Base-by-base conservation (phyloP, 2,329 filamentous ascomycete genomes). In the Venturia effusa region DNA sequence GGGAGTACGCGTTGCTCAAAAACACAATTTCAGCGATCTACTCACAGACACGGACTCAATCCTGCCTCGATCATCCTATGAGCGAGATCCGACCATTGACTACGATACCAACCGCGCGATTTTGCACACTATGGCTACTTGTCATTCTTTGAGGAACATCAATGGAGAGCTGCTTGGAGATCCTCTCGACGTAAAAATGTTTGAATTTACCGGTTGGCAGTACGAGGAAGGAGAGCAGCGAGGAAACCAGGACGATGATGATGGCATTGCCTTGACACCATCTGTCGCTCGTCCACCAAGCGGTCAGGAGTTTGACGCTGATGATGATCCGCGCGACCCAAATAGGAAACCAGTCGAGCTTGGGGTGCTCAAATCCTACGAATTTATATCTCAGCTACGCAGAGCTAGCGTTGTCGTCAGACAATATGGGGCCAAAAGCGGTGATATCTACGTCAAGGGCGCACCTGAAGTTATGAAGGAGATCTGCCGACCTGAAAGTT, bases 131-230 rank as follows among this genome's bases (percentile, higher is more conserved):
- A 99, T 99, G 94, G 92, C 94, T 10, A 99, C 94, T 0, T 99
- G 94, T 65, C 94, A 99, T 74, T 96, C 93, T 0, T 80, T 99
- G 10, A 85, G 92, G 59, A 84, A 88, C 13, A 88, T 99, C 19
- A 92, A 97, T 66, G 88, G 85, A 59, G 92, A 97, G 72, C 83
- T 97, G 48, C 83, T 99, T 40, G 94, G 94, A 0, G 94, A 99
- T 71, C 94, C 95, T 4, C 80, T 99, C 1, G 94, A 99, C 73
- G 81, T 97, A 64, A 97, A 97, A 73, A 99, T 99, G 94, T 99
- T 99, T 72, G 88, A 96, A 68, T 99, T 96, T 69, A 97, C 94
- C 0, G 83, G 84, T 6, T 99, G 94, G 94, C 84, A 85, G 3
- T 99, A 90, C 69, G 89, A 96, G 73, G 94, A 99, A 78, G 91